Evolutionary conservation across 805 yeast species (phyloP), one percentile per base, ranked within the genome.

Genomic region (Yarrowia bubula): DNA sequence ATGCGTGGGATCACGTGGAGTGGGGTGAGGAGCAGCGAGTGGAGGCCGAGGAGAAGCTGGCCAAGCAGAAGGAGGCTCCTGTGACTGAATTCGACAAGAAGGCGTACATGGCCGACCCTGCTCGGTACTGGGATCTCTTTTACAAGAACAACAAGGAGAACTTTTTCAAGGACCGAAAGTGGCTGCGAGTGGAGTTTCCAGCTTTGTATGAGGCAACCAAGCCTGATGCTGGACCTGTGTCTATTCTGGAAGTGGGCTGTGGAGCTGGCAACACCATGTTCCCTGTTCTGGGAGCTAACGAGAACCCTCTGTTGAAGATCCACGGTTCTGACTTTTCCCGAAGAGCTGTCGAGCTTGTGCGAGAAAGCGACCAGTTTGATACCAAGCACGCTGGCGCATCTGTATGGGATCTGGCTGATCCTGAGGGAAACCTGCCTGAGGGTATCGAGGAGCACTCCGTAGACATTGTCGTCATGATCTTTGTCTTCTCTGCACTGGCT

Each of bases 241-340:
- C 87, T 3, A 87, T 95, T 38, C 81, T 95, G 65, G 99, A 95
- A 75, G 88, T 95, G 53, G 99, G 99, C 3, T 95, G 99, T 77
- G 99, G 99, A 65, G 98, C 97, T 5, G 99, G 99, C 10, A 95
- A 95, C 75, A 95, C 99, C 0, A 83, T 95, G 79, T 95, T 88
- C 75, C 99, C 99, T 4, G 87, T 95, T 18, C 77, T 95, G 66
- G 82, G 82, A 65, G 92, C 88, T 70, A 95, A 95, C 74, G 81
- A 89, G 74, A 95, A 95, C 76, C 86, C 86, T n/a, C 76, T 86
- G 32, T 77, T 95, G 62, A 82, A 78, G 69, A 84, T 95, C 8
- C 82, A 84, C 64, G 99, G 96, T 1, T 95, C 92, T 58, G 99
- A 95, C 76, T 95, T 89, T 74, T 88, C 96, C 66, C 85, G 87